Conservation (phyloP, 352 stramenopile species). For the Globisporangium viniferum region DNA sequence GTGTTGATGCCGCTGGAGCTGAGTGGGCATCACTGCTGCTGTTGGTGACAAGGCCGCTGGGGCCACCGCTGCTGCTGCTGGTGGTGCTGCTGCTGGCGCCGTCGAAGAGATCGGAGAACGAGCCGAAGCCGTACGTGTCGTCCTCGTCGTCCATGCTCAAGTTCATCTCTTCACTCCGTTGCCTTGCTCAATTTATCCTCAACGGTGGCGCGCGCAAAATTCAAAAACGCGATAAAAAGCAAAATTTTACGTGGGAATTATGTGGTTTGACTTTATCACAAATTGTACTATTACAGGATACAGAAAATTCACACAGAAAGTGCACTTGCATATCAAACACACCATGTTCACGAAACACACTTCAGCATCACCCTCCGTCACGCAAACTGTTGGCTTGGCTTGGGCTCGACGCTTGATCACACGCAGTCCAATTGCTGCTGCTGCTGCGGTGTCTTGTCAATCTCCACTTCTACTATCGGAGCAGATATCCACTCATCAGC, state of each 20-base stretch:
- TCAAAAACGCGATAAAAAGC: not conserved
- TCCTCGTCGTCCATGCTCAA: constrained; percentile 51
- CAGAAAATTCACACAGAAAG: not conserved
- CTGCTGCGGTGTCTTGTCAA: not conserved
- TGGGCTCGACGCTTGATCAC: not conserved
- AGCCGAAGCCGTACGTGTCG: constrained; percentile 68
- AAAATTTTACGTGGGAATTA: not conserved
- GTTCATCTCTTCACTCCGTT: constrained; percentile 6
- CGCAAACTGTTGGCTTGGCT: not conserved
- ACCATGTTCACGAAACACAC: not conserved
- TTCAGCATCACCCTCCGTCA: not conserved
- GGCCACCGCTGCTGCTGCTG: not conserved
- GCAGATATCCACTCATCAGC: not conserved
- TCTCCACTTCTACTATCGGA: constrained; percentile 14
- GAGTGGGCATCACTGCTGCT: not conserved
- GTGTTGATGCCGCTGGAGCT: not conserved
- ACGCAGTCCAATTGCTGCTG: not conserved
- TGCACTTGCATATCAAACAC: not conserved
- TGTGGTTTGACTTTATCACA: not conserved
- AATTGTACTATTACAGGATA: not conserved
- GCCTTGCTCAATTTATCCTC: not conserved
- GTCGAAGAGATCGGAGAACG: constrained; percentile 62
- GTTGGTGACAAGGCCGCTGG: not conserved
- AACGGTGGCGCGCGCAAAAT: not conserved
- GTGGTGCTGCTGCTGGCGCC: not conserved